Base-by-base conservation (phyloP, 305 asterid species). In the Stenogyne calaminthoides region DNA sequence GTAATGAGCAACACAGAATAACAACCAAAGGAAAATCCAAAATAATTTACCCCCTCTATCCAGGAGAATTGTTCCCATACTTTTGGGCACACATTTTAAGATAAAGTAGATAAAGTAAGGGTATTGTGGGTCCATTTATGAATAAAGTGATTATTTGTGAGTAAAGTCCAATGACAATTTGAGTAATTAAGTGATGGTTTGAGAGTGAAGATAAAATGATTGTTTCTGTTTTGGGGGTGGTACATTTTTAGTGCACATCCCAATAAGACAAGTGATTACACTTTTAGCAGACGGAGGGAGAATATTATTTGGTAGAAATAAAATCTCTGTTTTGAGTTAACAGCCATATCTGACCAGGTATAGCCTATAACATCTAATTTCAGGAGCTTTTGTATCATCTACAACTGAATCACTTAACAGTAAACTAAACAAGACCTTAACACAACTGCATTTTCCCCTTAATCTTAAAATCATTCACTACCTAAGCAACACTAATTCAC, bases 271-370 rank as follows among this genome's bases (percentile, higher is more conserved):
- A 32, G 36, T 32, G 36, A 32, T 3, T 3, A 32, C 36, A 32
- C 7, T 32, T 32, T 4, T 32, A 32, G 36, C 36, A 5, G 36
- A 32, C 4, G 36, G 36, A 32, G 36, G 36, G 36, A 32, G 36
- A 4, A 11, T n/a, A 9, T 11, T 15, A 32, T 69, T 54, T 51
- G 37, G 20, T 5, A 44, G 70, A 65, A 65, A 27, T 67, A 67
- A 67, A 67, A 57, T 62, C n/a, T 47, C 11, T 67, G 46, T 49
- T 51, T 15, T 9, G 44, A 51, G 49, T 67, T 5, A 51, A 34
- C 55, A 67, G 25, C 10, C 52, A 46, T 46, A 18, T 10, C 3
- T 2, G n/a, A 20, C 56, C 39, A 11, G 56, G 18, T n/a, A 36
- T 25, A n/a, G 52, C 55, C 55, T 47, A 47, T 49, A 67, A 15